These are phyloP conservation scores for Fomitopsis schrenkii DNA, from an alignment of 1,284 basidiomycete genomes.

Conservation along the genomic window DNA sequence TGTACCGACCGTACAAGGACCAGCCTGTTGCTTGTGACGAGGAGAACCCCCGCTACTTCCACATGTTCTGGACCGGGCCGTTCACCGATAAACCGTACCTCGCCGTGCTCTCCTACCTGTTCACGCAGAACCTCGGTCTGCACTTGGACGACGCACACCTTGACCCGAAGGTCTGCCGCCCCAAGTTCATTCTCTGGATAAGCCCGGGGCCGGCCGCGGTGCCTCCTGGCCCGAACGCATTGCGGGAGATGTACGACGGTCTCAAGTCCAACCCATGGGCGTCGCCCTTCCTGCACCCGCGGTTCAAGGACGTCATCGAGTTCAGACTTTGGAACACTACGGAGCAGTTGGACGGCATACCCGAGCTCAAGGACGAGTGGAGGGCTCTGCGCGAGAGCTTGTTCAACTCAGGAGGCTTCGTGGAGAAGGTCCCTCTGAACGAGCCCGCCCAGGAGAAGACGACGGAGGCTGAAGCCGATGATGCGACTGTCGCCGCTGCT, in stretches of 20 bases:
- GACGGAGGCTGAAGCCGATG: conserved; percentile 17
- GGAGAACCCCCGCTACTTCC: conserved; percentile 65
- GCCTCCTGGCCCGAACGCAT: conserved; percentile 50
- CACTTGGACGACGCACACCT: conserved; percentile 38
- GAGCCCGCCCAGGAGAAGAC: conserved; percentile 16
- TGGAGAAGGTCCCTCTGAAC: conserved; percentile 37
- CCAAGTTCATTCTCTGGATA: conserved; percentile 74
- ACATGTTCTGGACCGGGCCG: conserved; percentile 80
- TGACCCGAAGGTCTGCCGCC: conserved; percentile 47
- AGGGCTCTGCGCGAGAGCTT: conserved; percentile 38
- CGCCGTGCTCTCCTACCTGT: conserved; percentile 70
- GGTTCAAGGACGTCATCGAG: conserved; percentile 62
- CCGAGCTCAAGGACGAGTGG: conserved; percentile 62
- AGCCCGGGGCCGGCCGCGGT: conserved; percentile 59
- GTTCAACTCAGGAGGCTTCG: conserved; percentile 62
- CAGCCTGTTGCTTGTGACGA: conserved; percentile 51
- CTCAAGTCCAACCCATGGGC: conserved; percentile 64
- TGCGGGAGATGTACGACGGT: conserved; percentile 53
- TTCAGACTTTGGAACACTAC: conserved; percentile 75
- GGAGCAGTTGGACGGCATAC: conserved; percentile 61
- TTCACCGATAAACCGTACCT: conserved; percentile 81
- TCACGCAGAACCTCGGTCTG: conserved; percentile 72
- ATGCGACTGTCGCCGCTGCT: conserved; percentile 11
- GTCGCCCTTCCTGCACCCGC: conserved; percentile 61
- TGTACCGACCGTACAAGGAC: conserved; percentile 36